Percentiles rank a stretch among this genome's conserved stretches.
Evolutionary conservation across 148 eudicot species (phyloP).

Genomic region (Drosera capensis): DNA sequence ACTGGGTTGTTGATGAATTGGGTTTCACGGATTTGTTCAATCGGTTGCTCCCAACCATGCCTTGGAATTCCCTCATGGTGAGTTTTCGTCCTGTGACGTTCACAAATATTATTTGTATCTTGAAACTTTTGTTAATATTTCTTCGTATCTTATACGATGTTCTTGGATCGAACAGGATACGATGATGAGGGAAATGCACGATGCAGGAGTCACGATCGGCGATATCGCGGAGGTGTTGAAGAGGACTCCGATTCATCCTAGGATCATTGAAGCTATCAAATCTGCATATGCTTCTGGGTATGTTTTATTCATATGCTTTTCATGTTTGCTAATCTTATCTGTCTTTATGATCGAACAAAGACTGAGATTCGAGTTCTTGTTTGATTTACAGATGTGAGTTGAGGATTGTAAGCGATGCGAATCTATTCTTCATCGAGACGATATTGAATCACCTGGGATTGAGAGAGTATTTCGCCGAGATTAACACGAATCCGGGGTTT

Average conservation of each 20-base stretch:
- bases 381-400: conserved; percentile 44
- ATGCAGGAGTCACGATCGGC: conserved; percentile 40
- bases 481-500: conserved; percentile 54
- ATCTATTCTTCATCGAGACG: conserved; percentile 63
- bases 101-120: not conserved
- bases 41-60: conserved; percentile 72
- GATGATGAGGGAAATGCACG: conserved; percentile 73
- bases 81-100: not conserved
- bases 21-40: conserved; percentile 65
- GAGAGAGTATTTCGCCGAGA: conserved; percentile 48
- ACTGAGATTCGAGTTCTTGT: not conserved
- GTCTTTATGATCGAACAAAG: not conserved
- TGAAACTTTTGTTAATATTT: not conserved
- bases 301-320: not conserved
- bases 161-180: conserved; percentile 48
- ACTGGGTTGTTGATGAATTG: conserved; percentile 68
- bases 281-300: conserved; percentile 80
- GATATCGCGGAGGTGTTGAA: conserved; percentile 42
- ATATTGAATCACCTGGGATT: conserved; percentile 53
- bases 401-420: conserved; percentile 86
- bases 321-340: not conserved
- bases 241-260: conserved; percentile 51
- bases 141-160: not conserved
- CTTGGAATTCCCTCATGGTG: conserved; percentile 77
- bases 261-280: conserved; percentile 46